A percentile compares a stretch with the other conserved stretches of the same genome.
Evolutionary conservation across 2,329 filamentous ascomycete species (phyloP).

Genomic region (Pyrenochaeta sp.): DNA sequence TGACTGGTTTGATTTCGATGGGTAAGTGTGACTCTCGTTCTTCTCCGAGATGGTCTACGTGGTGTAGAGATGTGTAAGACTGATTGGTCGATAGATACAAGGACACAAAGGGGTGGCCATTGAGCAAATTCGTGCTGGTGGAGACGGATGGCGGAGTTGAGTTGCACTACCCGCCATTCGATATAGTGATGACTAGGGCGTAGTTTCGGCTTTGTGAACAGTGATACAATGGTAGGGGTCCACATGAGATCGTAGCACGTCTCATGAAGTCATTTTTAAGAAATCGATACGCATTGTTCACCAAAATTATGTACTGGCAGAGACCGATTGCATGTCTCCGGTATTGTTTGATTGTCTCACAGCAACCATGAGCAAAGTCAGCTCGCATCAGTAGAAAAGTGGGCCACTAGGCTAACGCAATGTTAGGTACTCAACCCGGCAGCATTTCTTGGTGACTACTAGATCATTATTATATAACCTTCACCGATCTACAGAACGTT

Average conservation of each 20-base stretch:
- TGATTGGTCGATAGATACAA: slow-evolving; percentile 26
- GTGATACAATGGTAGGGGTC: background rate
- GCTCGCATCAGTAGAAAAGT: too few species aligned
- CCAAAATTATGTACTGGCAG: too few species aligned
- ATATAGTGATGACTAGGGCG: slow-evolving; percentile 27
- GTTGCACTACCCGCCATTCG: slow-evolving; percentile 42
- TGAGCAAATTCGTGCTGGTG: slow-evolving; percentile 40
- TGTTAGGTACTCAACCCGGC: too few species aligned
- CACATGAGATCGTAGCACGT: too few species aligned
- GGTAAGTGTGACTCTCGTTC: slow-evolving; percentile 17
- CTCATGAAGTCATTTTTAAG: too few species aligned
- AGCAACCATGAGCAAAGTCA: too few species aligned
- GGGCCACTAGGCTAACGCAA: too few species aligned
- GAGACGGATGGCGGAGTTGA: slow-evolving; percentile 27
- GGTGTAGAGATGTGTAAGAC: background rate
- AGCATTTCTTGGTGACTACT: too few species aligned
- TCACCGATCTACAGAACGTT: background rate
- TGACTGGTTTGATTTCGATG: slow-evolving; percentile 46
- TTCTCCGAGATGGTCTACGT: background rate
- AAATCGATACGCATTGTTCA: too few species aligned
- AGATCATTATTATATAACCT: background rate
- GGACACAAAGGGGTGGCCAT: slow-evolving; percentile 42
- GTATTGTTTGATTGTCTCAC: too few species aligned
- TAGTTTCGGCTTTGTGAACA: background rate
- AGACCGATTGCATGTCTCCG: too few species aligned